Percentiles rank a stretch among this genome's conserved stretches.
These are phyloP conservation scores for Talaromyces stipitatus DNA, from an alignment of 495 filamentous ascomycete genomes.

Conservation along the genomic window DNA sequence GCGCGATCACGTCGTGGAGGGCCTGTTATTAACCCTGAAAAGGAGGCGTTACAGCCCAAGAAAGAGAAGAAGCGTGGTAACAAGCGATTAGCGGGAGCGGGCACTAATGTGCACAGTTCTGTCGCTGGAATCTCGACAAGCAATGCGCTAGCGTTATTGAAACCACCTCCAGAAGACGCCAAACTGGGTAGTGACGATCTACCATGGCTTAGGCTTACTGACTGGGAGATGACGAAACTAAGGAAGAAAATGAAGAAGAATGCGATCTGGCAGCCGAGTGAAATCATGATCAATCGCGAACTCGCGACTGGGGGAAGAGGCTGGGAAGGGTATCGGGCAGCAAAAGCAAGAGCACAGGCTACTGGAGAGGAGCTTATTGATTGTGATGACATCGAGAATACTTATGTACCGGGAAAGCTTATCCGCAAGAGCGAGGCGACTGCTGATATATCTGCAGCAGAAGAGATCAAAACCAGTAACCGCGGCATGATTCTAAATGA, in stretches of 20 bases:
- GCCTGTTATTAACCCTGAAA: background rate
- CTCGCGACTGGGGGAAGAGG: constrained; percentile 71
- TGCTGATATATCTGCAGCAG: constrained; percentile 23
- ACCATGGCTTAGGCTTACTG: constrained; percentile 86
- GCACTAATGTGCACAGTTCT: constrained; percentile 44
- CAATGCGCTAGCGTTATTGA: constrained; percentile 65
- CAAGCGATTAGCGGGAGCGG: constrained; percentile 33
- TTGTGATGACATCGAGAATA: constrained; percentile 41
- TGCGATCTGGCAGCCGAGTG: constrained; percentile 86
- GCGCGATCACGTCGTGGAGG: constrained; percentile 12
- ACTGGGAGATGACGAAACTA: constrained; percentile 83
- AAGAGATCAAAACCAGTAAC: constrained; percentile 57
- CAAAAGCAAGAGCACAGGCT: constrained; percentile 60
- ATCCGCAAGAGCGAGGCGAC: constrained; percentile 42
- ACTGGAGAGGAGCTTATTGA: constrained; percentile 58
- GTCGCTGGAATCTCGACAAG: constrained; percentile 69
- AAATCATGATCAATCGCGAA: constrained; percentile 93
- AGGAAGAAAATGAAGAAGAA: constrained; percentile 99
- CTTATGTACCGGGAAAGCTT: constrained; percentile 32
- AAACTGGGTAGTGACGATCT: constrained; percentile 64
- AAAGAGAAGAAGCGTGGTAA: constrained; percentile 44
- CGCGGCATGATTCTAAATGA: constrained; percentile 88
- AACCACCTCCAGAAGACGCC: constrained; percentile 72
- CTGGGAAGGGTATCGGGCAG: constrained; percentile 61
- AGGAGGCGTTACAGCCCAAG: constrained; percentile 10